A percentile compares a stretch with the other conserved stretches of the same genome.
Conservation (phyloP, 495 filamentous ascomycete species). For the Hypoxylon fuscum region DNA sequence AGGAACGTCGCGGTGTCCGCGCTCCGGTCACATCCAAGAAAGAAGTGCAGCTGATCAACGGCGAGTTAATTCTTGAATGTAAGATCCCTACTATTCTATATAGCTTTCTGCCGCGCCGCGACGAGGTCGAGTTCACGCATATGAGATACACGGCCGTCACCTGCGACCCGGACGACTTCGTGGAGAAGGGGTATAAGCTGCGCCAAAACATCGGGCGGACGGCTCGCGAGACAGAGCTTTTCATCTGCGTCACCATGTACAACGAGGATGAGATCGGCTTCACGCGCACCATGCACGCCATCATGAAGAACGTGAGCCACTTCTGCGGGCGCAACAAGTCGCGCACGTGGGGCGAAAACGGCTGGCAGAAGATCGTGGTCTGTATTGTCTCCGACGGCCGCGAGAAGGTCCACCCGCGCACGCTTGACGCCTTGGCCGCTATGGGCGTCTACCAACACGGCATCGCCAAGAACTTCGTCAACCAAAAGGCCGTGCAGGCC, state of each 20-base stretch:
- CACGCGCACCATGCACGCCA: constrained; percentile 96
- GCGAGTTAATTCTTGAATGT: constrained; percentile 96
- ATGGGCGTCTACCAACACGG: constrained; percentile 99
- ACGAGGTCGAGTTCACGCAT: constrained; percentile 97
- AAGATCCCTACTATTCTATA: constrained; percentile 98
- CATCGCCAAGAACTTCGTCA: constrained; percentile 98
- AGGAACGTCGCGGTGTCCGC: constrained; percentile 83
- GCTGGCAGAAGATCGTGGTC: constrained; percentile 99
- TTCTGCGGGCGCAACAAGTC: constrained; percentile 93
- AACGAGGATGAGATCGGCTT: constrained; percentile 98
- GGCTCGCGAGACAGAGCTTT: constrained; percentile 91
- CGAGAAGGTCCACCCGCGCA: constrained; percentile 91
- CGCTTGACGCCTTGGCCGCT: constrained; percentile 92
- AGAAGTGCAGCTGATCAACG: constrained; percentile 94
- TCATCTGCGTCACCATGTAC: constrained; percentile 99
- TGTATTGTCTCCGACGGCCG: constrained; percentile 95
- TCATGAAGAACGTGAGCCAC: constrained; percentile 97
- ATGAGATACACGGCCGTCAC: constrained; percentile 99
- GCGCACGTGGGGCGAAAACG: constrained; percentile 94
- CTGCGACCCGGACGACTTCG: constrained; percentile 96
- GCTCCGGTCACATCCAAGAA: constrained; percentile 90
- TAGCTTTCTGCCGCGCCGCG: constrained; percentile 88
- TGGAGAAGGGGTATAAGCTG: constrained; percentile 85
- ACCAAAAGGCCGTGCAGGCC: constrained; percentile 81
- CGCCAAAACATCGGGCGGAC: constrained; percentile 93